These are phyloP conservation scores for Tuber aestivum DNA, from an alignment of 495 filamentous ascomycete genomes.

Conservation along the genomic window DNA sequence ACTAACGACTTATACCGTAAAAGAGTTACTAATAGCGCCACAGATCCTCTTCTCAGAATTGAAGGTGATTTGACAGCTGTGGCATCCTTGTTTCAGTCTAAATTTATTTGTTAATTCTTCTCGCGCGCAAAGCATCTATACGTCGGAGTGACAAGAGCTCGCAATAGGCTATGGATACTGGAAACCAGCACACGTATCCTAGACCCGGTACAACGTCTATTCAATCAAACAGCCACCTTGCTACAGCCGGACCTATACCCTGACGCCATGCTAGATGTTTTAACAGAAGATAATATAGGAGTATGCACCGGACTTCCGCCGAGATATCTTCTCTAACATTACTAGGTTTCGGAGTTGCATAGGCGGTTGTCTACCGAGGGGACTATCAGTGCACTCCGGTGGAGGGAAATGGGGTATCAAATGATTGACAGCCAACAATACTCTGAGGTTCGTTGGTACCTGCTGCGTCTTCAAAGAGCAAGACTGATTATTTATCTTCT, in stretches of 20 bases:
- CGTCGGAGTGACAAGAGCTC: conserved; percentile 21
- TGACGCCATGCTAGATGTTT: conserved; percentile 10
- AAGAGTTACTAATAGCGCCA: neutral
- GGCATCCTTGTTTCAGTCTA: neutral
- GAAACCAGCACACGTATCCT: conserved; percentile 8
- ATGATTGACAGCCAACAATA: conserved; percentile 14
- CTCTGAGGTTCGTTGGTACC: conserved; percentile 1
- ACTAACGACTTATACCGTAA: neutral
- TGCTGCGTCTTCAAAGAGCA: neutral
- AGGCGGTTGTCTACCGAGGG: conserved; percentile 5
- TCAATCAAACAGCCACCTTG: conserved; percentile 4
- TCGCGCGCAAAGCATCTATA: conserved; percentile 18
- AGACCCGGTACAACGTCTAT: conserved; percentile 16
- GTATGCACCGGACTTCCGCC: neutral
- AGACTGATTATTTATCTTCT: conserved; percentile 1
- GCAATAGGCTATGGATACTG: conserved; percentile 21
- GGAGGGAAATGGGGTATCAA: conserved; percentile 30
- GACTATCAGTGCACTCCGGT: conserved; percentile 13
- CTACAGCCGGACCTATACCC: conserved; percentile 5
- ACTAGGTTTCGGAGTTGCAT: conserved; percentile 8
- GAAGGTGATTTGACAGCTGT: conserved; percentile 10
- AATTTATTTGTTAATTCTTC: neutral
- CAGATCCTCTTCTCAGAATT: conserved; percentile 25
- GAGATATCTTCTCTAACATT: conserved; percentile 7
- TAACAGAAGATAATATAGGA: neutral